phyloP scores from a whole-genome alignment of 805 yeast species.

The Pichia scutulata region DNA sequence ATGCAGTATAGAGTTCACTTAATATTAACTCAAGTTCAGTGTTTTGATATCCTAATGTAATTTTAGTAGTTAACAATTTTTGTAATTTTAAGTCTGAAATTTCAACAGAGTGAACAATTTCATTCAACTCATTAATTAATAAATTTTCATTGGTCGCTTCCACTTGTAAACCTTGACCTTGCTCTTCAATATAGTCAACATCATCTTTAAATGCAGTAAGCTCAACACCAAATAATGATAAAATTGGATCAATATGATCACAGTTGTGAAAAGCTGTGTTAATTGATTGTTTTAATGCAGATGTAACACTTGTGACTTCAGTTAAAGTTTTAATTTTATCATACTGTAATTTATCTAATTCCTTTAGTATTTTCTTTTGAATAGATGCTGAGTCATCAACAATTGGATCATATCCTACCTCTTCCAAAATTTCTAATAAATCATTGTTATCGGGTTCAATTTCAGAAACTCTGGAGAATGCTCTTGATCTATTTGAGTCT shows the following conservation, averaged over 20 bases:
- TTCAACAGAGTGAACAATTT: conserved; percentile 63
- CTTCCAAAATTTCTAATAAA: conserved; percentile 63
- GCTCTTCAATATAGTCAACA: conserved; percentile 61
- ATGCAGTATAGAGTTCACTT: conserved; percentile 51
- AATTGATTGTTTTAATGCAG: conserved; percentile 36
- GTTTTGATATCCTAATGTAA: conserved; percentile 40
- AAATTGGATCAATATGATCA: conserved; percentile 43
- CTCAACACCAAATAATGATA: conserved; percentile 53
- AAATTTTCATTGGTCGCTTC: conserved; percentile 72
- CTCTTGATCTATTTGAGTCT: conserved; percentile 21
- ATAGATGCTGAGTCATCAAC: conserved; percentile 55
- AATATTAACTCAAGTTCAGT: conserved; percentile 47
- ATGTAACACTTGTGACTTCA: conserved; percentile 31
- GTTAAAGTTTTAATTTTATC: conserved; percentile 51
- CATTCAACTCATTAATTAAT: conserved; percentile 62
- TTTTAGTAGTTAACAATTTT: conserved; percentile 38
- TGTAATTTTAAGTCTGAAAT: conserved; percentile 49
- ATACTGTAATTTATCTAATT: conserved; percentile 55
- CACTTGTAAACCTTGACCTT: conserved; percentile 77
- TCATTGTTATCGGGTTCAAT: conserved; percentile 23
- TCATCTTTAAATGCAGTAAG: conserved; percentile 58
- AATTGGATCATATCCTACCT: conserved; percentile 62
- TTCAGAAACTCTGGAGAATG: conserved; percentile 23
- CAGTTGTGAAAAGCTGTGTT: conserved; percentile 44
- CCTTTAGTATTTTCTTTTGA: conserved; percentile 48